Base-by-base conservation (phyloP, 164 flowering plant species). In the Stephania japonica region DNA sequence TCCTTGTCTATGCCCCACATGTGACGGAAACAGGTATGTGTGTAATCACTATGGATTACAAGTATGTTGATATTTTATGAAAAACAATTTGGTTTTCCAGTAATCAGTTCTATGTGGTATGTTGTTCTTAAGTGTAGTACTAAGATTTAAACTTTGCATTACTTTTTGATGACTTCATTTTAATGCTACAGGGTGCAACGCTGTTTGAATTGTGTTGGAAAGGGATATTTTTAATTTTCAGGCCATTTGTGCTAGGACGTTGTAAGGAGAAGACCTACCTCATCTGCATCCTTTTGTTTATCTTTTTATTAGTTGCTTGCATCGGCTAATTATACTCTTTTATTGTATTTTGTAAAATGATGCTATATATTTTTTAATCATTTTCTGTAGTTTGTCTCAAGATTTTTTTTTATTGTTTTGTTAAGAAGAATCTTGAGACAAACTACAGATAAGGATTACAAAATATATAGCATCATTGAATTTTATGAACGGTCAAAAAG, bases 1-100 rank as follows among this genome's bases (percentile, higher is more conserved):
- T 75, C 92, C 95, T 49, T 90, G 93, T 72, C 72, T 90, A 70
- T 90, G 97, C 82, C 93, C 95, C 65, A 92, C 97, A 50, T 90
- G 97, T 69, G 91, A 92, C 68, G 95, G 93, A 56, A 81, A 88
- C 83, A 84, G 86, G 93, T 88, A 32, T 53, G 83, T 67, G 6
- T 32, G 21, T 70, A 42, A 25, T 50, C 44, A 66, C 27, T n/a
- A 49, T 42, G 7, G 42, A 9, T 21, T 53, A 25, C 23, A n/a
- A 4, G 13, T 23, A 42, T 2, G 2, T n/a, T 10, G 26, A 14
- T 41, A 3, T 23, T 19, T 7, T 12, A 23, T 27, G 25, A 38
- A 38, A 44, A 32, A 32, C 3, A 32, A 32, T 32, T 32, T 32
- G 38, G 38, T 32, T 32, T 32, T 32, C 38, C 38, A 2, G 38